Percentiles rank a stretch among this genome's conserved stretches.
These are phyloP conservation scores for Entomortierella beljakovae DNA, from an alignment of 192 early-diverging fungal species.

Conservation along the genomic window DNA sequence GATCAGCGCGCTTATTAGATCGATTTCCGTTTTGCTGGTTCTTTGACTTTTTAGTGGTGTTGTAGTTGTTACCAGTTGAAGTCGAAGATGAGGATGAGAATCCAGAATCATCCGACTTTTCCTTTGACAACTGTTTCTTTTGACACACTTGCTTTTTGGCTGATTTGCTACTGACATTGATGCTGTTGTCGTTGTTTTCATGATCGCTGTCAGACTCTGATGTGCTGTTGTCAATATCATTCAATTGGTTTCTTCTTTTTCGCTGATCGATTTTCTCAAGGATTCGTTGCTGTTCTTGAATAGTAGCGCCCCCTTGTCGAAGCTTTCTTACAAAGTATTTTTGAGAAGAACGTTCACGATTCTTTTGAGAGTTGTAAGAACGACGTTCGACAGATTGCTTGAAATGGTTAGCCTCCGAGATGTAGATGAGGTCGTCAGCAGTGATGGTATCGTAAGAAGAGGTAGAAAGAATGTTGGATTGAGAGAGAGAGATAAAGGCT, in stretches of 20 bases:
- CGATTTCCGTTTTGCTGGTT: background rate
- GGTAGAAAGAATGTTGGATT: background rate
- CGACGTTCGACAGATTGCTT: background rate
- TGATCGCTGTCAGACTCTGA: too few species aligned
- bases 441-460: slow-evolving; percentile 15
- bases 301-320: slow-evolving; percentile 1
- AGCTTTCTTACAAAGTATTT: slow-evolving; percentile 22
- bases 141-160: background rate
- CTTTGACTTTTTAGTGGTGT: background rate
- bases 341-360: slow-evolving; percentile 9
- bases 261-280: slow-evolving; percentile 9
- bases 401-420: slow-evolving; percentile 5
- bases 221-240: too few species aligned
- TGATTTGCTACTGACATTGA: background rate
- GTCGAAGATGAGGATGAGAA: background rate
- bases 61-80: background rate
- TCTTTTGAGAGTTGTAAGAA: slow-evolving; percentile 6
- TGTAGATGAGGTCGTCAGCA: slow-evolving; percentile 6
- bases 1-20: slow-evolving; percentile 40
- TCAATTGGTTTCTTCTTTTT: background rate
- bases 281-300: slow-evolving; percentile 15
- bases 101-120: background rate
- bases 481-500: background rate
- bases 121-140: slow-evolving; percentile 5
- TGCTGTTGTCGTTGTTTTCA: background rate